phyloP scores from a whole-genome alignment of 2,329 filamentous ascomycete species.

The Neurospora crassa region DNA sequence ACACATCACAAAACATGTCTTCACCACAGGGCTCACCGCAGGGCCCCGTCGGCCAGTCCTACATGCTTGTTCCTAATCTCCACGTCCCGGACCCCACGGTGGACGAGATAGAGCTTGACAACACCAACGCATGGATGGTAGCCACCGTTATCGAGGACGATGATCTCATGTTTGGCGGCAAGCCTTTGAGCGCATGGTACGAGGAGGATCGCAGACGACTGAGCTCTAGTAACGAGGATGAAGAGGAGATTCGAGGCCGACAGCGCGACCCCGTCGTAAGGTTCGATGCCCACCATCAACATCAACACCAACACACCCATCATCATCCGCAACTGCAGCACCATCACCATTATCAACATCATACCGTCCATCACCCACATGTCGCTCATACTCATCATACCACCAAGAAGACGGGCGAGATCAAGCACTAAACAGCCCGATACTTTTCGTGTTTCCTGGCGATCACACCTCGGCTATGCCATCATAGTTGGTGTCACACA shows the following conservation, averaged over 20 bases:
- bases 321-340: conserved; percentile 10
- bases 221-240: conserved; percentile 27
- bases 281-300: conserved; percentile 14
- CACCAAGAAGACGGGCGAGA: conserved; percentile 6
- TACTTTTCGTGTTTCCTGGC: not conserved
- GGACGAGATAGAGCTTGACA: conserved; percentile 13
- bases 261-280: conserved; percentile 23
- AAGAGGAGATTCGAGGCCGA: conserved; percentile 30
- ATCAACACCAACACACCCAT: conserved; percentile 26
- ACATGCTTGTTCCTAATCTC: conserved; percentile 13
- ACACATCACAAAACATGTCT: conserved; percentile 11
- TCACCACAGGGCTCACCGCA: conserved; percentile 15
- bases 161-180: conserved; percentile 51
- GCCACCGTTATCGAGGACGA: conserved; percentile 51
- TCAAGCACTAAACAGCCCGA: conserved; percentile 5
- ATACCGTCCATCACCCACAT: not conserved
- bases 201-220: conserved; percentile 44
- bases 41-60: conserved; percentile 11
- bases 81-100: conserved; percentile 12
- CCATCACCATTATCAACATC: conserved; percentile 6
- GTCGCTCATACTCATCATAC: not conserved
- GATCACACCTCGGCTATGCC: not conserved
- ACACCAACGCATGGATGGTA: conserved; percentile 35
- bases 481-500: not conserved
- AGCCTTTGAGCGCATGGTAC: conserved; percentile 49